A percentile compares a stretch with the other conserved stretches of the same genome.
phyloP scores from a whole-genome alignment of 2,329 filamentous ascomycete genomes.

The Hypoxylon sp. region DNA sequence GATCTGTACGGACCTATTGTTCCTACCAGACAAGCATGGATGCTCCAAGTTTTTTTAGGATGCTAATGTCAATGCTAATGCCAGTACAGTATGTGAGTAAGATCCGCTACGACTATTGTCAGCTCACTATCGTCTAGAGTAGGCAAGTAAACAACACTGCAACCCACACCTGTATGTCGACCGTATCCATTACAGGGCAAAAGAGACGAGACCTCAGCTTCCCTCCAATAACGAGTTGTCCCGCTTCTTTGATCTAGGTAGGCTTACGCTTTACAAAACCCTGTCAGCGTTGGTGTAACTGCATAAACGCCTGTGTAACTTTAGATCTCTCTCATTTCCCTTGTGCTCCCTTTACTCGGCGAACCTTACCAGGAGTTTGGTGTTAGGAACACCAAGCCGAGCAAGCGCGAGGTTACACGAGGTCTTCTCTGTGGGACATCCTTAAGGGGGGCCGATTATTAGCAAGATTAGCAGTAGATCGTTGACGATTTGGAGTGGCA shows the following conservation, averaged over 20 bases:
- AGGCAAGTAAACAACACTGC: conserved; percentile 11
- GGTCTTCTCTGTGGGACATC: not conserved
- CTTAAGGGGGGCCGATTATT: not conserved
- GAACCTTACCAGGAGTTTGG: not conserved
- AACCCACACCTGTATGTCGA: conserved; percentile 19
- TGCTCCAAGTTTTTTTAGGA: conserved; percentile 8
- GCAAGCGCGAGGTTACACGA: conserved; percentile 37
- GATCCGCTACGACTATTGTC: conserved; percentile 29
- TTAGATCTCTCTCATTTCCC: not conserved
- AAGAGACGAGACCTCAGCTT: not conserved
- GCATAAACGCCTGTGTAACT: conserved; percentile 38
- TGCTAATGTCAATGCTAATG: not conserved
- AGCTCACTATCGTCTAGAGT: conserved; percentile 23
- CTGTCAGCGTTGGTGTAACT: conserved; percentile 30
- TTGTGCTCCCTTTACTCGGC: not conserved
- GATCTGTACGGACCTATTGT: conserved; percentile 26
- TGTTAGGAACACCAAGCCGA: conserved; percentile 14
- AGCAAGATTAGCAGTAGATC: conserved; percentile 14
- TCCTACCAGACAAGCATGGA: conserved; percentile 12
- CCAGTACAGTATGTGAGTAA: conserved; percentile 7
- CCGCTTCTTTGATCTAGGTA: not conserved
- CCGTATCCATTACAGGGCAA: conserved; percentile 7
- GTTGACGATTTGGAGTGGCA: conserved; percentile 5
- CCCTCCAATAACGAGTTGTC: conserved; percentile 9
- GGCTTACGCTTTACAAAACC: conserved; percentile 28